phyloP scores from a whole-genome alignment of 129 eudicot species.

The Saussurea involucrata region DNA sequence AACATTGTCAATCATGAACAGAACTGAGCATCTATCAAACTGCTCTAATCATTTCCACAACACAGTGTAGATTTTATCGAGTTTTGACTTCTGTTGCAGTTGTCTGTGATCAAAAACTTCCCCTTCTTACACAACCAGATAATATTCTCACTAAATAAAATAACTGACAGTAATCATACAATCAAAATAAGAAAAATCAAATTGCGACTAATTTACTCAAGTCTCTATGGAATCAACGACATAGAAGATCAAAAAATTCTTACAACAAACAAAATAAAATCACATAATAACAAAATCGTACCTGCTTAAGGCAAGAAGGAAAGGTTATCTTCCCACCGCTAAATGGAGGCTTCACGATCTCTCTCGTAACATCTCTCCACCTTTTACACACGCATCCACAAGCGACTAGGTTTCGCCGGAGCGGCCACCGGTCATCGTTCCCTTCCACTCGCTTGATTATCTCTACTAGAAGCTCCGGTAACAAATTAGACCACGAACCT shows the following conservation, averaged over 20 bases:
- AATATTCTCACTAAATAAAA: neutral
- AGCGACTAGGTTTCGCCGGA: constrained; percentile 60
- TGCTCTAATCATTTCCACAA: neutral
- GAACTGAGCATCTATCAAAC: constrained; percentile 4
- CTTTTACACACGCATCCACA: constrained; percentile 74
- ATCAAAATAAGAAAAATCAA: neutral
- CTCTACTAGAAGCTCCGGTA: constrained; percentile 81
- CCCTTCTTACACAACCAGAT: neutral
- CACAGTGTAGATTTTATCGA: neutral
- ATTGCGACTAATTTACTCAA: neutral
- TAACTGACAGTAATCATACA: neutral
- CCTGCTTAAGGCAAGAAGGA: constrained; percentile 85
- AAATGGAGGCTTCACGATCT: constrained; percentile 38
- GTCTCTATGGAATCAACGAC: constrained; percentile 1
- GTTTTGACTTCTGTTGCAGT: constrained; percentile 8
- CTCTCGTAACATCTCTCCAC: constrained; percentile 67
- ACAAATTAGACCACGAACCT: constrained; percentile 50
- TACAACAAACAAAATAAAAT: neutral
- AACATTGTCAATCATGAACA: constrained; percentile 8
- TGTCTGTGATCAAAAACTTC: neutral
- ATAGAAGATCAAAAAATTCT: neutral
- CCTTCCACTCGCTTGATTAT: constrained; percentile 65
- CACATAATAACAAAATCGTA: constrained; percentile 1
- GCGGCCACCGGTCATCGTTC: constrained; percentile 69
- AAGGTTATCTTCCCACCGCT: constrained; percentile 63